Conservation (phyloP, 495 filamentous ascomycete genomes). For the Podospora tetraspora region DNA sequence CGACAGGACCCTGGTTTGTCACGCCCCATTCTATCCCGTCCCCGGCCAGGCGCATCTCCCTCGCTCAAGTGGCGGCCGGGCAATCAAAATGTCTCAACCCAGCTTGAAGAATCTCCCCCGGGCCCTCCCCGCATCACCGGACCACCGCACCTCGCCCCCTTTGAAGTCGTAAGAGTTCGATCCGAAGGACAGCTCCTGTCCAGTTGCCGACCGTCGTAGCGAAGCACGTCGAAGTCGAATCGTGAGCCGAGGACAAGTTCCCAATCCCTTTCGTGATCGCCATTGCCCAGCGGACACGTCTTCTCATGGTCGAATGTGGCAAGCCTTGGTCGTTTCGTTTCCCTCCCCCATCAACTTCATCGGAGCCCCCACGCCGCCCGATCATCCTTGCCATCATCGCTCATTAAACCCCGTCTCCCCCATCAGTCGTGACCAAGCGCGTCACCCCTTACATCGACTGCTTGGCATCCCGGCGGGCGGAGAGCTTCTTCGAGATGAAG, state of each 20-base stretch:
- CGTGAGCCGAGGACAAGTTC: not conserved
- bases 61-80: not conserved
- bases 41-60: not conserved
- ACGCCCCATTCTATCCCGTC: not conserved
- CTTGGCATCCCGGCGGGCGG: conserved; percentile 36
- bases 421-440: not conserved
- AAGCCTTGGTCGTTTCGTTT: not conserved
- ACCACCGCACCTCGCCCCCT: not conserved
- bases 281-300: not conserved
- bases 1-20: not conserved
- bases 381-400: conserved; percentile 6
- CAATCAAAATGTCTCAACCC: conserved; percentile 1
- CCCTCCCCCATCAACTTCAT: not conserved
- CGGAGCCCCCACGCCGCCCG: not conserved
- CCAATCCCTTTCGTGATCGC: not conserved
- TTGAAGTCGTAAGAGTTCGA: not conserved
- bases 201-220: not conserved
- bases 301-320: not conserved
- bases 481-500: conserved; percentile 40
- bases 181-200: not conserved
- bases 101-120: conserved; percentile 2
- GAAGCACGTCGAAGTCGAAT: not conserved
- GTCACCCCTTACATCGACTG: conserved; percentile 11
- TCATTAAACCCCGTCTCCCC: conserved; percentile 6
- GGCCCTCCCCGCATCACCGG: not conserved